Base-by-base conservation (phyloP, 164 flowering plant species). In the Vitis amurensis region DNA sequence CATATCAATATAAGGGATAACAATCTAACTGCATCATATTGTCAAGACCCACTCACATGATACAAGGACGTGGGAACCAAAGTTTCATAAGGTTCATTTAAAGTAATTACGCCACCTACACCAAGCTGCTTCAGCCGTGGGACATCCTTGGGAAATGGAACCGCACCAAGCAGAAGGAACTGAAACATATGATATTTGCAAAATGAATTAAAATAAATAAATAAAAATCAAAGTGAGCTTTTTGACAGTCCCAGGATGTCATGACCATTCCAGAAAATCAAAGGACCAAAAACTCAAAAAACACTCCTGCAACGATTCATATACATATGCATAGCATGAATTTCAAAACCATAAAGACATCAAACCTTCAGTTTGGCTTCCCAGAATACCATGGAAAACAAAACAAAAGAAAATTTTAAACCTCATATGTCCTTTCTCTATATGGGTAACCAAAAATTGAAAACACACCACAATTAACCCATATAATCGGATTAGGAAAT, bases 121-220 rank as follows among this genome's bases (percentile, higher is more conserved):
- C 93, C 97, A 49, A 89, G 83, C 77, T 78, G 80, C 87, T 89
- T 91, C 83, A 91, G 72, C 61, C 83, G 82, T 3, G 86, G 87
- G 64, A 93, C 94, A 77, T 93, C 97, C 55, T 79, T 86, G 14
- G 92, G 97, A 73, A 93, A 93, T 49, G 98, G 98, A 76, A 93
- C 98, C n/a, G 98, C 98, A 56, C 98, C 98, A 55, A 93, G 70
- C 72, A 93, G 77, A 55, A 93, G 77, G 85, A 78, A 89, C 98
- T 93, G 86, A 56, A 78, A 70, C 19, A 16, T 44, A 6, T 37
- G 7, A 37, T 37, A 3, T 4, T 37, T 0, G 44, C 44, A 37
- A 37, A 37, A 37, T 37, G 44, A 37, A 37, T 37, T 37, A 37
- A 37, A 37, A 1, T n/a, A 23, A 23, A 23, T 1, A 23, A 0